phyloP scores from a whole-genome alignment of 495 filamentous ascomycete species.

The Aspergillus hancockii region DNA sequence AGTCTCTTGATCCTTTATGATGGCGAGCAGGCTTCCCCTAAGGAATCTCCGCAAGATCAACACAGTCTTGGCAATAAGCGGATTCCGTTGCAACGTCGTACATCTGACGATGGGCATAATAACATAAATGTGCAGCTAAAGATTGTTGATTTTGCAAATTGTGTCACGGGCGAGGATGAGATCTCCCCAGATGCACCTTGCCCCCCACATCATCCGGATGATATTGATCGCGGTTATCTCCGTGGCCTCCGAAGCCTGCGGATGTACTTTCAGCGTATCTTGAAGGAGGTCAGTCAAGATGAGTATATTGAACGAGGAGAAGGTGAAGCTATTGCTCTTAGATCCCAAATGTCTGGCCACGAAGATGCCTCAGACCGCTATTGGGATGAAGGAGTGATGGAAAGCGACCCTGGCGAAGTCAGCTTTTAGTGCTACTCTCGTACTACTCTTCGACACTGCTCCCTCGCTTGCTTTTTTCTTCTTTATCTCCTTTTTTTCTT shows the following conservation, averaged over 20 bases:
- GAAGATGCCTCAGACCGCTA: constrained; percentile 36
- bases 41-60: constrained; percentile 19
- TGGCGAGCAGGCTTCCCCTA: constrained; percentile 53
- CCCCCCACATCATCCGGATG: constrained; percentile 76
- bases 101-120: constrained; percentile 48
- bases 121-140: constrained; percentile 73
- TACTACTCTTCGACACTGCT: constrained; percentile 6
- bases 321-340: constrained; percentile 43
- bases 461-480: constrained; percentile 3
- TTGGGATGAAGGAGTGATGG: constrained; percentile 47
- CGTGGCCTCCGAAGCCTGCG: constrained; percentile 77
- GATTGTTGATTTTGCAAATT: constrained; percentile 98
- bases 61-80: constrained; percentile 15
- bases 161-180: constrained; percentile 82
- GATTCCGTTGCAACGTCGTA: constrained; percentile 24
- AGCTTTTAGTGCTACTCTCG: constrained; percentile 35
- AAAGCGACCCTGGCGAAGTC: constrained; percentile 47
- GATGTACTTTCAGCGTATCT: constrained; percentile 85
- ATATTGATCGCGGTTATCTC: constrained; percentile 86
- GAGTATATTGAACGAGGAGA: constrained; percentile 52
- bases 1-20: constrained; percentile 95
- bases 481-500: constrained; percentile 9
- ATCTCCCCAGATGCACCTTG: constrained; percentile 64
- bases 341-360: constrained; percentile 30
- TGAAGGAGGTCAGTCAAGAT: constrained; percentile 71